Evolutionary conservation across 108 stramenopile species (phyloP).

Genomic region (Cyclotella cryptica): DNA sequence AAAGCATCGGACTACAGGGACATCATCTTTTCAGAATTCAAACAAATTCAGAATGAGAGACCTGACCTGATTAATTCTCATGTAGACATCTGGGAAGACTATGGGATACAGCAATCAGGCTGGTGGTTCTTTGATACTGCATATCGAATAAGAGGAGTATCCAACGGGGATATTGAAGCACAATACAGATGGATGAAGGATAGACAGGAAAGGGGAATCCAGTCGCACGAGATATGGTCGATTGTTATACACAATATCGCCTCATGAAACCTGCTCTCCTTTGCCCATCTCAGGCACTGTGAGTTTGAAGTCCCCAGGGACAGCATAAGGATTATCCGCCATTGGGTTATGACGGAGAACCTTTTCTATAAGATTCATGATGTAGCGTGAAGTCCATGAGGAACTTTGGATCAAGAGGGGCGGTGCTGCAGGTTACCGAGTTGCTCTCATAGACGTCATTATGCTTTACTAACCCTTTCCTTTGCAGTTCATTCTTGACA

Average conservation of each 20-base stretch:
- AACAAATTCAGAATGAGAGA: conserved; percentile 4
- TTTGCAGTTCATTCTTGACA: conserved; percentile 20
- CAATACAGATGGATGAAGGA: conserved; percentile 21
- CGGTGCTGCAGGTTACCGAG: conserved; percentile 1
- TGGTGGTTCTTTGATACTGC: conserved; percentile 11
- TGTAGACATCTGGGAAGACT: conserved; percentile 22
- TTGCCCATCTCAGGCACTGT: conserved; percentile 13
- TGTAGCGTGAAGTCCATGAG: too few species aligned
- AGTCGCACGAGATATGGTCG: conserved; percentile 11
- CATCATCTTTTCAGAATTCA: conserved; percentile 13
- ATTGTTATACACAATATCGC: conserved; percentile 11
- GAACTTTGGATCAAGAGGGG: conserved; percentile 6
- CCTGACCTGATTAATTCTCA: conserved; percentile 15
- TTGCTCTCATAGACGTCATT: neutral
- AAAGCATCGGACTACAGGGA: conserved; percentile 12
- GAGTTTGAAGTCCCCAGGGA: neutral
- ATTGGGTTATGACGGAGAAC: too few species aligned
- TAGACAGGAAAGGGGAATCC: neutral
- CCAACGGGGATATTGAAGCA: neutral
- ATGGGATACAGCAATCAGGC: conserved; percentile 20
- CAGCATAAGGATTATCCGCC: neutral
- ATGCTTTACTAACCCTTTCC: neutral
- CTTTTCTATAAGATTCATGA: neutral
- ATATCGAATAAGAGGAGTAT: neutral
- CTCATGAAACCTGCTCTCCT: conserved; percentile 14